Evolutionary conservation across 257 asterid species (phyloP).

Genomic region (Solanum neorickii): DNA sequence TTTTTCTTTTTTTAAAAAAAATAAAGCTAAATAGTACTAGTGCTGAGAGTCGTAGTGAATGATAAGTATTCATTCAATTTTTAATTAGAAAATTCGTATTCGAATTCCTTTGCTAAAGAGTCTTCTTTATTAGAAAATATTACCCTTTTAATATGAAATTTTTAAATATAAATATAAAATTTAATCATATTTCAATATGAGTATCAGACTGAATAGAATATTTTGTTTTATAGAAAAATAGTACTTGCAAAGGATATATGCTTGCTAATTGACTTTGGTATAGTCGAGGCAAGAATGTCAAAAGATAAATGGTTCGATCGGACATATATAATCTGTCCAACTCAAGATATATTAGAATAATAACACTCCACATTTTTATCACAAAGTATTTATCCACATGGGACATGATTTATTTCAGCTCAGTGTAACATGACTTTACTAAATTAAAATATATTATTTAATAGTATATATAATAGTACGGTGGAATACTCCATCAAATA

Average conservation of each 20-base stretch:
- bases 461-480: too few relatives aligned
- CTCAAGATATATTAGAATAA: not conserved
- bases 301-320: not conserved
- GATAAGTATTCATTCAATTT: too few relatives aligned
- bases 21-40: not conserved
- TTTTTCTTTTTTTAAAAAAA: not conserved
- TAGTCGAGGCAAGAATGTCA: not conserved
- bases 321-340: not conserved
- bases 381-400: not conserved
- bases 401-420: not conserved
- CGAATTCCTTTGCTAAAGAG: accelerated
- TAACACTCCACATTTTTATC: not conserved
- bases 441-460: too few relatives aligned
- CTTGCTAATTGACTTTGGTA: not conserved
- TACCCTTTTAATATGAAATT: accelerated
- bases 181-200: too few relatives aligned
- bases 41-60: too few relatives aligned
- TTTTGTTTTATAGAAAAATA: too few relatives aligned
- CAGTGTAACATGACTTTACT: not conserved
- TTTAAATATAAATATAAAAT: accelerated
- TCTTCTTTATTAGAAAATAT: too few relatives aligned
- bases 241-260: not conserved
- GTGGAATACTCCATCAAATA: not conserved
- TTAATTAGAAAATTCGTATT: too few relatives aligned
- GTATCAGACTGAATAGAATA: accelerated